Base-by-base conservation (phyloP, 139 green algal genomes). In the Tetradesmus obliquus region DNA sequence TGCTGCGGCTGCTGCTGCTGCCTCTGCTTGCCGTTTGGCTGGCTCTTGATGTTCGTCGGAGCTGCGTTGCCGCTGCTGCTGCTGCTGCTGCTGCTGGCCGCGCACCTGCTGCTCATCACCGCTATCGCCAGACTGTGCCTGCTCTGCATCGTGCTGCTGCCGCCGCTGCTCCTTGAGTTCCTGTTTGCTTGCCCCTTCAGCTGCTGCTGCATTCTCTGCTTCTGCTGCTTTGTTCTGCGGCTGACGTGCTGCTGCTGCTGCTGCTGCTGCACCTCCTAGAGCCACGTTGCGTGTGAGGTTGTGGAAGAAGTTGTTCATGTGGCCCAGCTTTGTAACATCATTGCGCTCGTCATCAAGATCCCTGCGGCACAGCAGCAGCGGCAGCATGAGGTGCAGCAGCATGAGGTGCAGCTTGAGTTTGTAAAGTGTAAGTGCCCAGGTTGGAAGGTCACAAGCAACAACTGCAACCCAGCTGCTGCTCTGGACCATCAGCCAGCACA, bases 261-360 rank as follows among this genome's bases (percentile, higher is more conserved):
- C 82, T 71, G 89, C 89, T 79, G 32, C 66, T 0, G 53, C 15
- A 17, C 79, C 91, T 1, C 95, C 96, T 81, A 97, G 96, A 5
- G 96, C 97, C 45, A 97, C 95, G 86, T 98, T 98, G 12, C 95
- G 95, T 20, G 90, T 96, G 32, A 99, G 89, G 93, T 99, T 99
- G 88, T 93, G 92, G 93, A 98, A 99, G 79, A 99, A 99, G 91
- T 98, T 96, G 86, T 96, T 96, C 96, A 99, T 97, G 93, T 99
- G 96, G 0, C 97, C 97, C 22, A 93, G 84, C 90, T 96, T 98
- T 88, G 95, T 93, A 20, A 96, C 96, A 32, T 96, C 96, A 15
- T 96, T 90, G 3, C 57, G n/a, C 81, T 95, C 92, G 88, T 98
- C 97, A 76, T 96, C 91, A 53, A 90, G 86, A 45, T 98, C 95